These are phyloP conservation scores for Debaryomycetaceae sp. DNA, from an alignment of 1,139 yeast species.

Conservation along the genomic window DNA sequence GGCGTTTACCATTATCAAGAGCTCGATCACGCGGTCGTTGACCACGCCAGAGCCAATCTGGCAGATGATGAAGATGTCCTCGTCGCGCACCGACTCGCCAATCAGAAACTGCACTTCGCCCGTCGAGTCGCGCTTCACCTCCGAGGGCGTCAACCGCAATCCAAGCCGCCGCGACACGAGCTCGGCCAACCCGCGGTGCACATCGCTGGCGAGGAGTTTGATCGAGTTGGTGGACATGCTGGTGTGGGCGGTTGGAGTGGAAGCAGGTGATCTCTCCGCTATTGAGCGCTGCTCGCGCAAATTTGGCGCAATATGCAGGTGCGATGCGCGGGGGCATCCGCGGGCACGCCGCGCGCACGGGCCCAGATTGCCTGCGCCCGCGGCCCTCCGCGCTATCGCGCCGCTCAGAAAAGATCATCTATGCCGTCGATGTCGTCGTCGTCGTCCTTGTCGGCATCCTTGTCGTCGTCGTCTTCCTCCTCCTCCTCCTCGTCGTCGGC, in stretches of 20 bases:
- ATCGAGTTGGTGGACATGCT: conserved; percentile 77
- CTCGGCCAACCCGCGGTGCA: conserved; percentile 84
- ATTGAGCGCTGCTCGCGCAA: background rate
- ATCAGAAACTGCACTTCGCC: conserved; percentile 70
- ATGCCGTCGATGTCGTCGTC: conserved; percentile 26
- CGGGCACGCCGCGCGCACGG: conserved; percentile 1
- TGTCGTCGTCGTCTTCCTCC: conserved; percentile 25
- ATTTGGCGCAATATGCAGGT: conserved; percentile 7
- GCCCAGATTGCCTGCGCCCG: too few species aligned
- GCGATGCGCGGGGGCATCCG: conserved; percentile 4
- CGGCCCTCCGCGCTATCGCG: conserved; percentile 1
- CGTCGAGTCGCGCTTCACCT: conserved; percentile 65
- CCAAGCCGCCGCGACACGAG: conserved; percentile 66
- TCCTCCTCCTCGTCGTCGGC: conserved; percentile 23
- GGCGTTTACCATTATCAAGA: conserved; percentile 69
- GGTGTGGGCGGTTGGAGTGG: conserved; percentile 1
- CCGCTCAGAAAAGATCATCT: conserved; percentile 25
- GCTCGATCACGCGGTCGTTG: conserved; percentile 69
- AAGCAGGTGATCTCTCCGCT: conserved; percentile 1
- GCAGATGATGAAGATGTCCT: conserved; percentile 62
- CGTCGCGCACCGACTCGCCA: conserved; percentile 75
- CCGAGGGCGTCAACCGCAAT: conserved; percentile 57
- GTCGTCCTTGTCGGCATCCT: conserved; percentile 6
- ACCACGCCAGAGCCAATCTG: conserved; percentile 72
- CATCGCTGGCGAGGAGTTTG: conserved; percentile 83